A percentile compares a stretch with the other conserved stretches of the same genome.
These are phyloP conservation scores for Venturia asperata DNA, from an alignment of 2,329 filamentous ascomycete species.

Conservation along the genomic window DNA sequence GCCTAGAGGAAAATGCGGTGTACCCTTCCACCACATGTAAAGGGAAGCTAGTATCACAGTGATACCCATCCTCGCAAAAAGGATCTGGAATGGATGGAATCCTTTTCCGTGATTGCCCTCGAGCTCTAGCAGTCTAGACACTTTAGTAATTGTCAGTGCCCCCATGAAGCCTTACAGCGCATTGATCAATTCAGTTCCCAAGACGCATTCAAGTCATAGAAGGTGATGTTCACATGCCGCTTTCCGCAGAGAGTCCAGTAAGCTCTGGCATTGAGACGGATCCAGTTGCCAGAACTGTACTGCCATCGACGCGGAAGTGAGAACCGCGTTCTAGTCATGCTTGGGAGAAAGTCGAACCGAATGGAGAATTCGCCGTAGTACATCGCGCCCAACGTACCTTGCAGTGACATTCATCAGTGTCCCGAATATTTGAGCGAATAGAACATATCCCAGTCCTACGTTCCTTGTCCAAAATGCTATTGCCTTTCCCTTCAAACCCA, in stretches of 20 bases:
- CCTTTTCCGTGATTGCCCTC: conserved; percentile 58
- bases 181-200: not conserved
- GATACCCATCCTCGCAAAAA: conserved; percentile 72
- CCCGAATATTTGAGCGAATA: conserved; percentile 72
- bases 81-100: conserved; percentile 74
- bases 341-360: not conserved
- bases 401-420: conserved; percentile 80
- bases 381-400: conserved; percentile 33
- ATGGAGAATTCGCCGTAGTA: not conserved
- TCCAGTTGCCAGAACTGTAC: not conserved
- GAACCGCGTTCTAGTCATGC: not conserved
- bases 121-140: conserved; percentile 53
- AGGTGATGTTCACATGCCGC: not conserved
- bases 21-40: conserved; percentile 67
- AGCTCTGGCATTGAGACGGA: not conserved
- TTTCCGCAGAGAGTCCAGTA: not conserved
- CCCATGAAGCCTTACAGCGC: not conserved
- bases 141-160: not conserved
- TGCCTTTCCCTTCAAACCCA: conserved; percentile 25
- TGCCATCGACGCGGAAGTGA: not conserved
- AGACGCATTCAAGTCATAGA: not conserved
- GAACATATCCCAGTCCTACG: conserved; percentile 65
- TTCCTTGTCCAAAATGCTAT: conserved; percentile 54
- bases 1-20: conserved; percentile 65
- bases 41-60: conserved; percentile 58